A percentile compares a stretch with the other conserved stretches of the same genome.
Conservation (phyloP, 2,329 filamentous ascomycete genomes). For the Fusarium coffeatum region DNA sequence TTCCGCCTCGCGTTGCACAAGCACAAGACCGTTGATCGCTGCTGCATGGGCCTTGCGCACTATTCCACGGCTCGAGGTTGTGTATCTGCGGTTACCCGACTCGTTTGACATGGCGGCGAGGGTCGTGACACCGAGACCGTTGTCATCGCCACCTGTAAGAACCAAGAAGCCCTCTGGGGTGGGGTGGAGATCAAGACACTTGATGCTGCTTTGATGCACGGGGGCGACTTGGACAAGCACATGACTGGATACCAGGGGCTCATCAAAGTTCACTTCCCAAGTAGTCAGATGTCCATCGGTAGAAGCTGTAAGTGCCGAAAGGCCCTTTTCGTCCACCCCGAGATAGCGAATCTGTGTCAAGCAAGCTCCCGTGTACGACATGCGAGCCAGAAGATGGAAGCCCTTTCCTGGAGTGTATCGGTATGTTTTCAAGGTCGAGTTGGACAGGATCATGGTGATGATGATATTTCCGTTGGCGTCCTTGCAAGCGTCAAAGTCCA, state of each 20-base stretch:
- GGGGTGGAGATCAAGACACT: conserved; percentile 64
- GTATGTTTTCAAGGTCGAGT: conserved; percentile 79
- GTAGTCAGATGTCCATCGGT: conserved; percentile 79
- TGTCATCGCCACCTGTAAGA: conserved; percentile 88
- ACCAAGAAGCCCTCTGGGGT: conserved; percentile 60
- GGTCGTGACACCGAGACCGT: conserved; percentile 73
- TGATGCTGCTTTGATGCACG: conserved; percentile 86
- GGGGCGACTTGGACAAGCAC: conserved; percentile 51
- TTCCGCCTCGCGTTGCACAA: conserved; percentile 47
- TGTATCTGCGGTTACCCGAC: conserved; percentile 36
- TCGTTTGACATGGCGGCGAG: conserved; percentile 37
- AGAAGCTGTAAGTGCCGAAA: conserved; percentile 72
- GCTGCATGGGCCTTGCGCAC: conserved; percentile 73
- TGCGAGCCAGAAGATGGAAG: conserved; percentile 64
- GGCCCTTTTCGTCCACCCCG: conserved; percentile 36
- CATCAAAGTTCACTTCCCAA: conserved; percentile 45
- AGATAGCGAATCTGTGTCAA: conserved; percentile 73
- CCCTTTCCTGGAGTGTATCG: conserved; percentile 55
- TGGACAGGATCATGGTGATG: conserved; percentile 82
- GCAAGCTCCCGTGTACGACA: conserved; percentile 77
- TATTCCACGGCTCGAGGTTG: conserved; percentile 42
- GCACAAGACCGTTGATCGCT: conserved; percentile 70
- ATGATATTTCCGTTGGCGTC: conserved; percentile 56
- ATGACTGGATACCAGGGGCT: conserved; percentile 33
- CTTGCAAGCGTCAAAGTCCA: conserved; percentile 74